Evolutionary conservation across 2,329 filamentous ascomycete genomes (phyloP).

Genomic region (Colletotrichum chrysophilum): DNA sequence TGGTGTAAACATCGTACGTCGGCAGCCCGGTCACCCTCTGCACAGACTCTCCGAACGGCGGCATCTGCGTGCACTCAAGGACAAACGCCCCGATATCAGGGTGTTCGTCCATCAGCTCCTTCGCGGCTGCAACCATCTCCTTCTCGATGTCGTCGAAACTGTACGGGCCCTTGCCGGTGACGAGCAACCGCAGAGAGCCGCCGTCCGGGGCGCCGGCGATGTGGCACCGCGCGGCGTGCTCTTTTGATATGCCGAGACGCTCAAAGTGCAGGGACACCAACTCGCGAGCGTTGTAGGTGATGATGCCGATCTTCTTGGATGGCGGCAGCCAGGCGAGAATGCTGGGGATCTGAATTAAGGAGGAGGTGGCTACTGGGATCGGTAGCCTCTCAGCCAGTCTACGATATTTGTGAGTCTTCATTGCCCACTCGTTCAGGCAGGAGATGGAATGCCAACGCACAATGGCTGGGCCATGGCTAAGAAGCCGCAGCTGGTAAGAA

Average conservation of each 20-base stretch:
- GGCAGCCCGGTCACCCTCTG: neutral
- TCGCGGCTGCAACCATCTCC: neutral
- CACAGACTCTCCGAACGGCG: neutral
- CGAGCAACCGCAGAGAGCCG: neutral
- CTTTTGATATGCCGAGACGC: neutral
- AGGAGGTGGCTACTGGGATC: neutral
- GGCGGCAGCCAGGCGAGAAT: neutral
- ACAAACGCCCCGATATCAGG: neutral
- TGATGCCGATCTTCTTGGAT: neutral
- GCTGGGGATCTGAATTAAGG: neutral
- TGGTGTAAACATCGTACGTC: neutral
- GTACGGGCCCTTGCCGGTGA: neutral
- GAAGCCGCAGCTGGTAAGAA: neutral
- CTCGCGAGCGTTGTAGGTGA: neutral
- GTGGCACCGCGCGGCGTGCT: neutral
- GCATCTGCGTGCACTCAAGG: neutral
- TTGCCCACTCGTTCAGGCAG: accelerated
- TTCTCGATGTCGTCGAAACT: neutral
- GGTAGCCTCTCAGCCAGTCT: neutral
- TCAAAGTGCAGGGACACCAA: neutral
- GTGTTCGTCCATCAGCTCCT: neutral
- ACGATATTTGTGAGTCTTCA: neutral
- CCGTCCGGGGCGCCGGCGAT: neutral
- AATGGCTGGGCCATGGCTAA: neutral
- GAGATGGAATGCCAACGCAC: accelerated